These are phyloP conservation scores for Candida gorgasii DNA, from an alignment of 805 yeast species.

Conservation along the genomic window DNA sequence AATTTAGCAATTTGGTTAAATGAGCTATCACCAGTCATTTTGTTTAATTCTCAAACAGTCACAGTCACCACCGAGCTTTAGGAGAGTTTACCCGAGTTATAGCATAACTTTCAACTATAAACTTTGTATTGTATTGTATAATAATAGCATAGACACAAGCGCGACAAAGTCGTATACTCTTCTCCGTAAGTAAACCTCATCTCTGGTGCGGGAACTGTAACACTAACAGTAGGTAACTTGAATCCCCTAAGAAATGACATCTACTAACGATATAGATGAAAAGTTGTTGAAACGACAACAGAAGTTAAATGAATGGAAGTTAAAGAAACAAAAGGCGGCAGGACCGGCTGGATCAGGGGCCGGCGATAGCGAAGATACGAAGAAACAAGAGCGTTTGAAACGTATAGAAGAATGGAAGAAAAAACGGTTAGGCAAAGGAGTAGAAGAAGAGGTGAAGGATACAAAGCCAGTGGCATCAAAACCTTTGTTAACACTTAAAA, in stretches of 20 bases:
- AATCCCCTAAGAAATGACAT: conserved; percentile 5
- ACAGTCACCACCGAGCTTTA: conserved; percentile 92
- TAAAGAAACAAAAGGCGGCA: conserved; percentile 44
- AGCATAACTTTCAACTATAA: too few relatives aligned
- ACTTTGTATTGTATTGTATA: too few relatives aligned
- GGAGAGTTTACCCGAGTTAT: too few relatives aligned
- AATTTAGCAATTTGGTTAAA: conserved; percentile 79
- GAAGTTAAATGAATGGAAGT: conserved; percentile 60
- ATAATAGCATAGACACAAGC: too few relatives aligned
- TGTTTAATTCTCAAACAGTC: conserved; percentile 89
- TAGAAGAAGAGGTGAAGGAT: neutral
- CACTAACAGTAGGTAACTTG: conserved; percentile 8
- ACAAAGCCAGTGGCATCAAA: neutral
- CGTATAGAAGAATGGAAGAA: conserved; percentile 56
- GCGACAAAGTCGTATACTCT: too few relatives aligned
- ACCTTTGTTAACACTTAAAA: conserved; percentile 10
- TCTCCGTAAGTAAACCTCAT: too few relatives aligned
- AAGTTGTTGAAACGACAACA: conserved; percentile 48
- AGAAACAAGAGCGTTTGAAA: conserved; percentile 31
- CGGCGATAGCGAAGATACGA: conserved; percentile 6
- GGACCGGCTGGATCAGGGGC: conserved; percentile 15
- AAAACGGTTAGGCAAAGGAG: conserved; percentile 20
- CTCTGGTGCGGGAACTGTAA: too few relatives aligned
- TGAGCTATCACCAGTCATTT: conserved; percentile 76
- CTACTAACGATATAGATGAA: conserved; percentile 26